phyloP scores from a whole-genome alignment of 495 filamentous ascomycete genomes.

The Oidiodendron maius region DNA sequence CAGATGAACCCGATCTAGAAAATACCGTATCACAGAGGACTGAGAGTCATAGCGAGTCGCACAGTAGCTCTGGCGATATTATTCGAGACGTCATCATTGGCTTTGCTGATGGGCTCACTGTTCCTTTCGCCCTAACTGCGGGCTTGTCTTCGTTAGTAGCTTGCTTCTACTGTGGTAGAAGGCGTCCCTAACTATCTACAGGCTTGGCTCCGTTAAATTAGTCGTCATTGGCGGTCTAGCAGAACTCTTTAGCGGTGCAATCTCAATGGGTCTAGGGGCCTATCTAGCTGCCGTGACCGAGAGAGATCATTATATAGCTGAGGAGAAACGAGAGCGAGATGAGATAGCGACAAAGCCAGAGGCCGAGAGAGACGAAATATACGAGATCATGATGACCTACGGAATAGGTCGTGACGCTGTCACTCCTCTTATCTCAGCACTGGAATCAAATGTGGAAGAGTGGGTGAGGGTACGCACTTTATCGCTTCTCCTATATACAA shows the following conservation, averaged over 20 bases:
- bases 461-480: conserved; percentile 34
- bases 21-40: neutral
- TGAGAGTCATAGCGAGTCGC: conserved; percentile 14
- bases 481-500: neutral
- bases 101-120: conserved; percentile 59
- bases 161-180: neutral
- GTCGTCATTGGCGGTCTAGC: conserved; percentile 62
- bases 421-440: conserved; percentile 30
- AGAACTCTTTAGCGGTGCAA: conserved; percentile 57
- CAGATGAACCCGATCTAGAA: too few species aligned
- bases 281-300: conserved; percentile 49
- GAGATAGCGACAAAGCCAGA: conserved; percentile 36
- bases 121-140: conserved; percentile 58
- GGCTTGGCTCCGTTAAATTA: conserved; percentile 48
- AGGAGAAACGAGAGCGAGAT: conserved; percentile 34
- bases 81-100: conserved; percentile 48
- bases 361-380: conserved; percentile 36
- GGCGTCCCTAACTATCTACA: conserved; percentile 14
- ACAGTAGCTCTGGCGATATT: conserved; percentile 18
- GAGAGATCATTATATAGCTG: conserved; percentile 37
- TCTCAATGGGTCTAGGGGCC: conserved; percentile 67
- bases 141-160: conserved; percentile 36
- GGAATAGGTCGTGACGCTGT: conserved; percentile 28
- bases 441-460: conserved; percentile 32
- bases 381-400: conserved; percentile 36